These are phyloP conservation scores for Nakazawaea holstii DNA, from an alignment of 805 yeast genomes.

Conservation along the genomic window DNA sequence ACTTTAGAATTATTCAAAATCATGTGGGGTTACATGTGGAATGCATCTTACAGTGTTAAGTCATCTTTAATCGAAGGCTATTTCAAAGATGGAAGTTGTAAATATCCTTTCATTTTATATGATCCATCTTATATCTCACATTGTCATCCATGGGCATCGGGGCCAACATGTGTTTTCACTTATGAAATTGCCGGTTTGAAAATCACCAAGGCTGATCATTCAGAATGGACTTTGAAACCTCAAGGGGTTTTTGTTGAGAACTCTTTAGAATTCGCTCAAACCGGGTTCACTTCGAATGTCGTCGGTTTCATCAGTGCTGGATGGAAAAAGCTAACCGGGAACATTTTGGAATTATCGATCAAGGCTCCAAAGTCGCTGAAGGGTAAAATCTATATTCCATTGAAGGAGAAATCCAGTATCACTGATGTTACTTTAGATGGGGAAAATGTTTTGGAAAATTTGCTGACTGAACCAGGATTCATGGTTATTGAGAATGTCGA, in stretches of 20 bases:
- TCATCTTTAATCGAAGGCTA: constrained; percentile 13
- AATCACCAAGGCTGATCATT: constrained; percentile 5
- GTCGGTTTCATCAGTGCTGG: constrained; percentile 11
- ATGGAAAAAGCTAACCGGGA: constrained; percentile 7
- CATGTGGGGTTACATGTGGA: constrained; percentile 14
- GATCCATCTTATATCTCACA: constrained; percentile 13
- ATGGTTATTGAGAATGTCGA: too few species aligned
- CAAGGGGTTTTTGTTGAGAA: constrained; percentile 7
- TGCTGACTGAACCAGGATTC: too few species aligned
- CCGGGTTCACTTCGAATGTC: constrained; percentile 11
- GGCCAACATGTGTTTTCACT: constrained; percentile 10
- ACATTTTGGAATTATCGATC: neutral
- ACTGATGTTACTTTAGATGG: too few species aligned
- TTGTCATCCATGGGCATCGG: constrained; percentile 12
- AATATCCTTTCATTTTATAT: constrained; percentile 11
- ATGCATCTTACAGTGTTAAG: constrained; percentile 11
- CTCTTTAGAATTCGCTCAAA: constrained; percentile 10
- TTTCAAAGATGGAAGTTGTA: constrained; percentile 12
- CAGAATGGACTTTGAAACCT: constrained; percentile 7
- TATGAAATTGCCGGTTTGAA: constrained; percentile 10
- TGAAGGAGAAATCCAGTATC: neutral
- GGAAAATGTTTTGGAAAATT: too few species aligned
- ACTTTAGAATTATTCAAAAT: constrained; percentile 7
- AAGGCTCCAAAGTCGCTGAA: neutral
- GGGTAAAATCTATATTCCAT: neutral